Base-by-base conservation (phyloP, 2,329 filamentous ascomycete genomes). In the Fusarium denticulatum region DNA sequence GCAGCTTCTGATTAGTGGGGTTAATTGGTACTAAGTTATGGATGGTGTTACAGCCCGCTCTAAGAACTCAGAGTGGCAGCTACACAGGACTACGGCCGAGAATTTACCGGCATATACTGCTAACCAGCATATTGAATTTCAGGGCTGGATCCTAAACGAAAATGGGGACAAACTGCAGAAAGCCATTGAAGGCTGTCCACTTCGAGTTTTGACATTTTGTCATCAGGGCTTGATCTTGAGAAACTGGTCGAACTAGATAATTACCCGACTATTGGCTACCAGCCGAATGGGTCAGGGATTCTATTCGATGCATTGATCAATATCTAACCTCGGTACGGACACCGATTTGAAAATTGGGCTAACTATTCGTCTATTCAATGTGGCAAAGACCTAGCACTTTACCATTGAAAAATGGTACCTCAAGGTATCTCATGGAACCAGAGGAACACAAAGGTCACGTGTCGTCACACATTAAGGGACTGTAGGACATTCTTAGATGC, bases 91-190 rank as follows among this genome's bases (percentile, higher is more conserved):
- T 55, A 32, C 18, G 58, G 20, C 80, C 80, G 80, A 67, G 37
- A 43, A 80, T 81, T 80, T 81, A 56, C 79, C 80, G 79, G 57
- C 46, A 46, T 42, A 40, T 49, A 52, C 26, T 49, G 28, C 34
- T 40, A 22, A 46, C 37, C 18, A 26, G 66, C 61, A 46, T 40
- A 67, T 64, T 64, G 59, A 69, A 64, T 71, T 69, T 75, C 76
- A 82, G 80, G 80, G 80, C 80, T 82, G 78, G 74, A 80, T 79
- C 80, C 79, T 79, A 81, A 79, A 73, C 64, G 63, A 71, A 69
- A 76, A 76, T 75, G 74, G 74, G 50, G 73, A 65, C 64, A 16
- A 60, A 43, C 50, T 60, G 46, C 56, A 69, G 66, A 66, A 63
- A 60, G 58, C 59, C 55, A 67, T 74, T 74, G 52, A 67, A 68